phyloP scores from a whole-genome alignment of 73 alveolate genomes.

The Symbiodinium natans region DNA sequence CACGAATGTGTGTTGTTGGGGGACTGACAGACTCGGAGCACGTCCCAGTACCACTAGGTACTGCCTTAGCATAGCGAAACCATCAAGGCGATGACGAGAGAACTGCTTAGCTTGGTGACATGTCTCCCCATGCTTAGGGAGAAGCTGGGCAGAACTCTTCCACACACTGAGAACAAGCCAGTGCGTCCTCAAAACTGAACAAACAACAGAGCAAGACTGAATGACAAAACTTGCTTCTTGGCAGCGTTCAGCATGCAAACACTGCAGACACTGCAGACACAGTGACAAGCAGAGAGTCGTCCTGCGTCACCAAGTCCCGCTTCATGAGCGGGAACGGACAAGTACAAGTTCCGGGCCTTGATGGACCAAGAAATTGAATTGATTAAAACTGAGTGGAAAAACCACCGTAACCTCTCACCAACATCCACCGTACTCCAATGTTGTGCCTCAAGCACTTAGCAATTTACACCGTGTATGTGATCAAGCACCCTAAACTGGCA shows the following conservation, averaged over 20 bases:
- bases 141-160: constrained; percentile 66
- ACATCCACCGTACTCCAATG: too few species aligned
- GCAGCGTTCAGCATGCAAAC: neutral
- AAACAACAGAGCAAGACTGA: neutral
- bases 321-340: constrained; percentile 81
- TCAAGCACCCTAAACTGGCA: too few species aligned
- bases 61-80: neutral
- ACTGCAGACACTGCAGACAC: neutral
- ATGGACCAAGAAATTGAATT: too few species aligned
- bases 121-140: neutral
- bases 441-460: too few species aligned
- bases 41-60: neutral
- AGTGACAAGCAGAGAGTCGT: neutral
- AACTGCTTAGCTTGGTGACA: too few species aligned
- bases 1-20: too few species aligned
- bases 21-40: neutral
- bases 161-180: constrained; percentile 87
- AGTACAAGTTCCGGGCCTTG: constrained; percentile 88
- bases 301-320: constrained; percentile 93
- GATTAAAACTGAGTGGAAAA: too few species aligned
- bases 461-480: too few species aligned
- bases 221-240: neutral
- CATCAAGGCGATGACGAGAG: too few species aligned
- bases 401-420: too few species aligned
- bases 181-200: constrained; percentile 32